Evolutionary conservation across 2,329 filamentous ascomycete species (phyloP).

Genomic region (Knoxdaviesia proteae): DNA sequence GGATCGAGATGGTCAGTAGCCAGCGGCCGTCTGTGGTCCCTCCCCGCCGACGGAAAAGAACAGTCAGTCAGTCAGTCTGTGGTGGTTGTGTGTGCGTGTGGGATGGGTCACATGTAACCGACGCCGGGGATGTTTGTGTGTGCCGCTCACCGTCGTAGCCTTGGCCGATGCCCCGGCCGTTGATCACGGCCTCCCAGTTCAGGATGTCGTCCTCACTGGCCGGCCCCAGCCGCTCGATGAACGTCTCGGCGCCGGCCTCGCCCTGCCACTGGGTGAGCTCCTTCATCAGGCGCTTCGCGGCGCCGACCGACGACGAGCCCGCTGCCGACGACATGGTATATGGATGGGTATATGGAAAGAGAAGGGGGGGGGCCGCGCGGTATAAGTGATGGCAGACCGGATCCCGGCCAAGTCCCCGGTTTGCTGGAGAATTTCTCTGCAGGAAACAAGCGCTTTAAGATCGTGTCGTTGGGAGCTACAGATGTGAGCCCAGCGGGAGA

Average conservation of each 20-base stretch:
- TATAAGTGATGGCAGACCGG: too few relatives aligned
- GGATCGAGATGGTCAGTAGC: constrained; percentile 61
- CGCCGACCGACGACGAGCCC: constrained; percentile 9
- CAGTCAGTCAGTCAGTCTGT: too few relatives aligned
- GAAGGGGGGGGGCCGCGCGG: too few relatives aligned
- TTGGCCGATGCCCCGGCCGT: constrained; percentile 30
- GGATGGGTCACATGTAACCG: background rate
- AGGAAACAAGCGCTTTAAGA: too few relatives aligned
- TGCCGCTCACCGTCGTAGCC: constrained; percentile 32
- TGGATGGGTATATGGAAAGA: too few relatives aligned
- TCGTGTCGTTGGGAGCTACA: too few relatives aligned
- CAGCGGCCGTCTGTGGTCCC: constrained; percentile 44
- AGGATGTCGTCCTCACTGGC: constrained; percentile 32
- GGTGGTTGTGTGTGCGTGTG: background rate
- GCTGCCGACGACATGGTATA: too few relatives aligned
- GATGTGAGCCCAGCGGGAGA: too few relatives aligned
- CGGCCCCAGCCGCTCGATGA: constrained; percentile 38
- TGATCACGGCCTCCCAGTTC: constrained; percentile 38
- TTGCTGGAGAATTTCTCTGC: too few relatives aligned
- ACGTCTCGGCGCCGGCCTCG: constrained; percentile 26
- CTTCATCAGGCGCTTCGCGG: constrained; percentile 34
- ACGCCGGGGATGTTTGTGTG: background rate
- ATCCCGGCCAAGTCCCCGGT: too few relatives aligned
- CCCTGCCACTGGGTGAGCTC: constrained; percentile 32
- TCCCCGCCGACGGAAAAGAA: background rate